Percentiles rank a stretch among this genome's conserved stretches.
phyloP scores from a whole-genome alignment of 2,329 filamentous ascomycete genomes.

The Ophiostoma sp. region DNA sequence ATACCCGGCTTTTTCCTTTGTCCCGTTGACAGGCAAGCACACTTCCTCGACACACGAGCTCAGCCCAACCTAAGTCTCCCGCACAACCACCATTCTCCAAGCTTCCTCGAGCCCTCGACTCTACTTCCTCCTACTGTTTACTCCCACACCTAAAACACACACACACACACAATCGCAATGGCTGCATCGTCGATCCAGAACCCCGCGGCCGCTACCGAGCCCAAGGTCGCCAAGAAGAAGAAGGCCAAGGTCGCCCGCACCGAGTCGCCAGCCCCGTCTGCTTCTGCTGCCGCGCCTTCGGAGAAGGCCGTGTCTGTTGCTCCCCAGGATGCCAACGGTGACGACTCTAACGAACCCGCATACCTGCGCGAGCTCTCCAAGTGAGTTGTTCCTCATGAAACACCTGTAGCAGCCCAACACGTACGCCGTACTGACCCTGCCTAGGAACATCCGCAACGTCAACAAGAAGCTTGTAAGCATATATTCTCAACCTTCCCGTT shows the following conservation, averaged over 20 bases:
- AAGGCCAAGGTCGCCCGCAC: constrained; percentile 53
- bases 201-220: constrained; percentile 54
- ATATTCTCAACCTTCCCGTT: constrained; percentile 23
- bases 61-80: not conserved
- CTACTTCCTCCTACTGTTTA: not conserved
- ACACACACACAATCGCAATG: constrained; percentile 44
- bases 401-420: too few species aligned
- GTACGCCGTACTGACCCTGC: too few species aligned
- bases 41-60: not conserved
- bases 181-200: constrained; percentile 59
- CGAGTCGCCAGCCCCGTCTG: constrained; percentile 51
- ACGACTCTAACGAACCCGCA: constrained; percentile 60
- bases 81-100: not conserved
- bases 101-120: not conserved
- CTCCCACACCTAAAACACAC: not conserved
- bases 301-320: constrained; percentile 46
- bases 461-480: constrained; percentile 83
- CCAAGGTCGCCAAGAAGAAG: constrained; percentile 66
- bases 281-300: constrained; percentile 33
- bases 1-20: not conserved
- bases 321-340: constrained; percentile 45
- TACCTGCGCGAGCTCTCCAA: constrained; percentile 88
- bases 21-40: too few species aligned
- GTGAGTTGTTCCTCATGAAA: constrained; percentile 32
- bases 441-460: constrained; percentile 71